Conservation (phyloP, 2,329 filamentous ascomycete species). For the Coniella vitis region DNA sequence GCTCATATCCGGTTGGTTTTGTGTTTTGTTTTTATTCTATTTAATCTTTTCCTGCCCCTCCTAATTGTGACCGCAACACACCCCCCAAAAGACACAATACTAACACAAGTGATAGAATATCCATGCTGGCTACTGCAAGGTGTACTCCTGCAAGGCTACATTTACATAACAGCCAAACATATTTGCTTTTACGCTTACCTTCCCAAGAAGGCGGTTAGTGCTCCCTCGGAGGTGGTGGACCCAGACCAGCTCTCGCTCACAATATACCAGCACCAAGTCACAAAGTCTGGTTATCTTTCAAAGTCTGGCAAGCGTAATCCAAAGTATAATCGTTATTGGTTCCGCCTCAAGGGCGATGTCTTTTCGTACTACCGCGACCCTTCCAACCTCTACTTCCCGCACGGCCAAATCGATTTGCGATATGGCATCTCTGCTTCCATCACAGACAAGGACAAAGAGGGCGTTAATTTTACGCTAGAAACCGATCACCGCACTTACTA, state of each 20-base stretch:
- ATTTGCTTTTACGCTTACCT: conserved; percentile 97
- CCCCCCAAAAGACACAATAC: too few species aligned
- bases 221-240: not conserved
- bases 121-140: conserved; percentile 90
- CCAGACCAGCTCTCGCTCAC: conserved; percentile 3
- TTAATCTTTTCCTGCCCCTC: too few species aligned
- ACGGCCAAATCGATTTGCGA: conserved; percentile 84
- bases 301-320: conserved; percentile 87
- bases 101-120: conserved; percentile 55
- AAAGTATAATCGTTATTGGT: conserved; percentile 88
- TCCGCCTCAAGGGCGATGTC: conserved; percentile 84
- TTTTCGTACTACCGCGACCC: conserved; percentile 82
- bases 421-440: conserved; percentile 85
- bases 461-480: conserved; percentile 69
- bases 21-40: too few species aligned
- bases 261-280: conserved; percentile 54
- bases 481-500: conserved; percentile 79
- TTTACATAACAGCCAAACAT: conserved; percentile 90
- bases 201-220: conserved; percentile 76
- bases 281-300: conserved; percentile 81
- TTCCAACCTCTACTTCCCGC: conserved; percentile 83
- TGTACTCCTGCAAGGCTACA: conserved; percentile 84
- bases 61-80: too few species aligned
- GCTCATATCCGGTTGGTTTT: conserved; percentile 66
- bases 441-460: conserved; percentile 70